These are phyloP conservation scores for Suhomyces kilbournensis DNA, from an alignment of 805 yeast species.

Conservation along the genomic window DNA sequence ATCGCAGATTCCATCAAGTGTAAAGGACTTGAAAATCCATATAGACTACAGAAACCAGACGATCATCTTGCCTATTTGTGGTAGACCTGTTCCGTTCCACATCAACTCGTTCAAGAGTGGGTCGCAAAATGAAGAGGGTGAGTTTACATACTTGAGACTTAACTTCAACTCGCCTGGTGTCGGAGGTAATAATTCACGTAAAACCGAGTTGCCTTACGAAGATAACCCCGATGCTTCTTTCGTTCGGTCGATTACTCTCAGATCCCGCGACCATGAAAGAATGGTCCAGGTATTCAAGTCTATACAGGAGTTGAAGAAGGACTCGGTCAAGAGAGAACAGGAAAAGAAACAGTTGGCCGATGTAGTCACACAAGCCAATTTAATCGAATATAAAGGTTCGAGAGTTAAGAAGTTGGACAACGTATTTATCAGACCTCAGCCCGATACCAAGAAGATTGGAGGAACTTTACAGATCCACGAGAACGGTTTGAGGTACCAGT, in stretches of 20 bases:
- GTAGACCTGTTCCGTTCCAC: constrained; percentile 97
- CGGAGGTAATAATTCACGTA: constrained; percentile 64
- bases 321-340: constrained; percentile 82
- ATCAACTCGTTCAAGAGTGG: constrained; percentile 92
- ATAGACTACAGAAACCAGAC: constrained; percentile 88
- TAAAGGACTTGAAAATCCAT: constrained; percentile 79
- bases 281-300: constrained; percentile 87
- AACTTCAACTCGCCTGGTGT: constrained; percentile 93
- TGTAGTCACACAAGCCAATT: constrained; percentile 86
- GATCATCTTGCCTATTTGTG: constrained; percentile 84
- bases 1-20: constrained; percentile 81
- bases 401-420: constrained; percentile 85
- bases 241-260: constrained; percentile 78
- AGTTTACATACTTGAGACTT: constrained; percentile 82
- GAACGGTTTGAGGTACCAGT: constrained; percentile 92
- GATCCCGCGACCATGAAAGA: constrained; percentile 88
- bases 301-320: constrained; percentile 89
- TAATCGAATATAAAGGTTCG: constrained; percentile 77
- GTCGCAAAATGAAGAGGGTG: constrained; percentile 94
- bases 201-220: constrained; percentile 86
- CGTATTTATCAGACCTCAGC: constrained; percentile 90
- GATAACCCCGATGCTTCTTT: constrained; percentile 83
- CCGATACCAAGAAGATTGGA: constrained; percentile 94
- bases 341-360: constrained; percentile 92
- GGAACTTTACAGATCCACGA: constrained; percentile 90